These are phyloP conservation scores for Fusarium zealandicum DNA, from an alignment of 2,329 filamentous ascomycete genomes.

Conservation along the genomic window DNA sequence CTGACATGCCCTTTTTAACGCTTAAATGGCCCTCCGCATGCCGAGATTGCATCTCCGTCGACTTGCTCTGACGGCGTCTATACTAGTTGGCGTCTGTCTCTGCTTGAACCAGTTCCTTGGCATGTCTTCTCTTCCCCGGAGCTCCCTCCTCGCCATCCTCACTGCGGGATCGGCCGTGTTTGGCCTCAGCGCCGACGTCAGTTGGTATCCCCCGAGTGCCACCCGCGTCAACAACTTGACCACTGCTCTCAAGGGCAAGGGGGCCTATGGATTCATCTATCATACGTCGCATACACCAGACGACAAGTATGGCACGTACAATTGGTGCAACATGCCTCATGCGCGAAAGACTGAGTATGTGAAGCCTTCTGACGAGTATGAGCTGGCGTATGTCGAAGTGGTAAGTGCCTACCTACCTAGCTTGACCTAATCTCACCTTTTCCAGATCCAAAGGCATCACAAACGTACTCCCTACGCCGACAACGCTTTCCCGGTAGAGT, in stretches of 20 bases:
- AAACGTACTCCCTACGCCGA: slow-evolving; percentile 82
- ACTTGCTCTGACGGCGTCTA: slow-evolving; percentile 6
- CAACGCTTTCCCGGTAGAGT: slow-evolving; percentile 78
- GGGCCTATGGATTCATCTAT: slow-evolving; percentile 77
- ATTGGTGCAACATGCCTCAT: slow-evolving; percentile 91
- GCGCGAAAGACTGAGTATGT: slow-evolving; percentile 72
- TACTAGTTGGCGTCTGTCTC: slow-evolving; percentile 7
- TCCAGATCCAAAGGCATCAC: slow-evolving; percentile 81
- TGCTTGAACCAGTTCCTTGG: slow-evolving; percentile 17
- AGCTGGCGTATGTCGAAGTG: slow-evolving; percentile 78
- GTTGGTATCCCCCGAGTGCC: slow-evolving; percentile 65
- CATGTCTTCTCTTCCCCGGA: slow-evolving; percentile 22
- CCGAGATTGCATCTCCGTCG: slow-evolving; percentile 13
- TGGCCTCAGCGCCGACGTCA: slow-evolving; percentile 47
- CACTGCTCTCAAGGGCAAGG: slow-evolving; percentile 63
- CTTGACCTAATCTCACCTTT: not conserved
- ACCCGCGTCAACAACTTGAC: slow-evolving; percentile 68
- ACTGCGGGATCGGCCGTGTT: slow-evolving; percentile 16
- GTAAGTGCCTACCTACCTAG: slow-evolving; percentile 52
- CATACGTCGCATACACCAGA: slow-evolving; percentile 68
- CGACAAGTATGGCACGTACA: slow-evolving; percentile 69
- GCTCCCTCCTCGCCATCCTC: slow-evolving; percentile 23
- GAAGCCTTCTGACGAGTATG: slow-evolving; percentile 60
- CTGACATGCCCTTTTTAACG: not conserved
- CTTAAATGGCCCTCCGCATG: slow-evolving; percentile 22